Base-by-base conservation (phyloP, 2,329 filamentous ascomycete species). In the Epichloe elymi region DNA sequence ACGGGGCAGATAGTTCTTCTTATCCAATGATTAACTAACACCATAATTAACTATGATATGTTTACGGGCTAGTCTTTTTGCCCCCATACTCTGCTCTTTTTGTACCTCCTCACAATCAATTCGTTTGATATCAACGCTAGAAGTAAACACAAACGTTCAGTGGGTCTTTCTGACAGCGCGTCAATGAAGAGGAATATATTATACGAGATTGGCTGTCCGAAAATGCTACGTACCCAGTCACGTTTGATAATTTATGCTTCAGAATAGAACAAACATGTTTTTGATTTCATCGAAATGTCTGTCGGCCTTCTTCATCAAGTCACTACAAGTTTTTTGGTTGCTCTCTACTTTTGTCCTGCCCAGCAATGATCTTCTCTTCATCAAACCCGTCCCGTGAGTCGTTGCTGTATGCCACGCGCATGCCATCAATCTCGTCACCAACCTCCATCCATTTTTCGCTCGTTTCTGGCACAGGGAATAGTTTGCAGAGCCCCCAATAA, bases 361-460 rank as follows among this genome's bases (percentile, higher is more conserved):
- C 30, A 17, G 38, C 19, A 2, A 42, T 36, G 15, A 35, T 39
- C 35, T 52, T 56, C 46, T 66, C 70, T 52, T 72, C 71, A 12
- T 73, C 70, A 43, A 66, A 67, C 10, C 63, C 66, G 23, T 65
- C 63, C 42, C 64, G 67, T 44, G 63, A 62, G 12, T 61, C 58
- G 37, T 72, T 66, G 49, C 72, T 66, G 49, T 79, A 77, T 2
- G 71, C 71, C 8, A 77, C 63, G 7, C 65, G 66, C 15, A 78
- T 55, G 47, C 80, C 75, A 3, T 78, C 74, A 49, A 83, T 74
- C 57, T 80, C 74, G 23, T 81, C 77, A 3, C 81, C 82, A 17
- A 90, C 77, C 66, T 94, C 88, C 66, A 86, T 77, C 89, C 89
- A 95, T 7, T 64, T 71, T 11, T 83, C 76, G 61, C 86, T 90